Conservation (phyloP, 106 monocot genomes). For the Ottelia alismoides region DNA sequence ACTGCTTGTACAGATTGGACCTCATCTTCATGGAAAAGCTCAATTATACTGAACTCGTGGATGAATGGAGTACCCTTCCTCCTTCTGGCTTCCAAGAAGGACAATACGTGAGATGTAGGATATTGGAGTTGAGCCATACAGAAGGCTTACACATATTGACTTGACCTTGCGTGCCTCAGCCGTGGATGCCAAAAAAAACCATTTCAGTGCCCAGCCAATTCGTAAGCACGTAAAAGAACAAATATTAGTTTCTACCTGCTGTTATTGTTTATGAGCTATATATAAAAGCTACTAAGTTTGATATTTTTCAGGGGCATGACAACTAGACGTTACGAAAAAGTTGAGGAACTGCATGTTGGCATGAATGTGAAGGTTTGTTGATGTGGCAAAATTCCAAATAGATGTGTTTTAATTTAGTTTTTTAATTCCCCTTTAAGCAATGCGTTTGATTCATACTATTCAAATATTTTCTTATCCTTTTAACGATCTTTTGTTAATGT, state of each 20-base stretch:
- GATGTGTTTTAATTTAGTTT: too few relatives aligned
- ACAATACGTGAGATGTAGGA: conserved; percentile 77
- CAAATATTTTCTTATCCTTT: too few relatives aligned
- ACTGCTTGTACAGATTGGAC: conserved; percentile 84
- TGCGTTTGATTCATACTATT: too few relatives aligned
- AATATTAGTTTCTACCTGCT: too few relatives aligned
- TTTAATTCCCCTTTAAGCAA: too few relatives aligned
- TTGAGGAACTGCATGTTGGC: conserved; percentile 43
- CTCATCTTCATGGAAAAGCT: conserved; percentile 73
- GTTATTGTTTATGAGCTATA: too few relatives aligned
- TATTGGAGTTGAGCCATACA: conserved; percentile 57
- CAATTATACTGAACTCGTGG: conserved; percentile 78
- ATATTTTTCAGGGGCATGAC: neutral
- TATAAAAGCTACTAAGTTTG: too few relatives aligned
- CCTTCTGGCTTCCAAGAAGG: conserved; percentile 56
- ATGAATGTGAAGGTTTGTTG: conserved; percentile 76
- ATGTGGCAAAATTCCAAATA: too few relatives aligned
- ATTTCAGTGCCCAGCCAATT: neutral
- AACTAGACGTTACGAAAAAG: conserved; percentile 22
- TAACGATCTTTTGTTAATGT: too few relatives aligned
- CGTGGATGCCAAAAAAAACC: neutral
- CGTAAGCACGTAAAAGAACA: too few relatives aligned
- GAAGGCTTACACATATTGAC: conserved; percentile 54
- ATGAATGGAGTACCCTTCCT: conserved; percentile 51
- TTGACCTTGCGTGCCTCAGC: conserved; percentile 58